Evolutionary conservation across 768 basidiomycete genomes (phyloP), one percentile per base, ranked within the genome.

Genomic region (Kwoniella sp.): DNA sequence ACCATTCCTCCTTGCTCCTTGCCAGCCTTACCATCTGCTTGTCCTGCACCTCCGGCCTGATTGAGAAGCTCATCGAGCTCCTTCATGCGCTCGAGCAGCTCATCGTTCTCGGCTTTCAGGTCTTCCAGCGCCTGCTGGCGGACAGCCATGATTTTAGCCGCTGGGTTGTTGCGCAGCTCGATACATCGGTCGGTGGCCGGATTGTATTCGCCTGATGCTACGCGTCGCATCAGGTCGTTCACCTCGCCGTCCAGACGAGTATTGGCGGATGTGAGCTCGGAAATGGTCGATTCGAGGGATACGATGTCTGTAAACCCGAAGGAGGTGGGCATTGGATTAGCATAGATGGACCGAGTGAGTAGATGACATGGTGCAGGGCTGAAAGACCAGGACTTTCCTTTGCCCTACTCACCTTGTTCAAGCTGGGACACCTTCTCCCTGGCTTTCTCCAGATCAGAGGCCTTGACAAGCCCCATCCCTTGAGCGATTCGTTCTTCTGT

Each of bases 31-130:
- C 11, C 41, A 20, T 20, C 41, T 45, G 34, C 34, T 15, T 65
- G 59, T 26, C 67, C 51, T 25, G 50, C 28, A 22, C 41, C 47
- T 22, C 34, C 29, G 23, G 50, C 50, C 20, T 65, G 55, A 1
- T 62, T 66, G 25, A 66, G 30, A 1, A 70, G 79, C 17, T 81
- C 82, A 73, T 89, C 89, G 4, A 91, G 80, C 15, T 86, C 87
- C 69, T 82, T 83, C 60, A 95, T 74, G 50, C 89, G 82, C 53
- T 84, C 85, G 66, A 95, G 81, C 22, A 97, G 82, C 1, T 90
- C 92, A 51, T 87, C 86, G 74, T 97, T 99, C 83, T 99, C 95
- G 48, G 81, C 82, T 80, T 86, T 87, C 34, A 97, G 82, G 23
- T 88, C 83, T 38, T 93, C 88, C 82, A 97, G 84, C 22, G 85